Conservation (phyloP, 129 eudicot genomes). For the Flaveria sonorensis region DNA sequence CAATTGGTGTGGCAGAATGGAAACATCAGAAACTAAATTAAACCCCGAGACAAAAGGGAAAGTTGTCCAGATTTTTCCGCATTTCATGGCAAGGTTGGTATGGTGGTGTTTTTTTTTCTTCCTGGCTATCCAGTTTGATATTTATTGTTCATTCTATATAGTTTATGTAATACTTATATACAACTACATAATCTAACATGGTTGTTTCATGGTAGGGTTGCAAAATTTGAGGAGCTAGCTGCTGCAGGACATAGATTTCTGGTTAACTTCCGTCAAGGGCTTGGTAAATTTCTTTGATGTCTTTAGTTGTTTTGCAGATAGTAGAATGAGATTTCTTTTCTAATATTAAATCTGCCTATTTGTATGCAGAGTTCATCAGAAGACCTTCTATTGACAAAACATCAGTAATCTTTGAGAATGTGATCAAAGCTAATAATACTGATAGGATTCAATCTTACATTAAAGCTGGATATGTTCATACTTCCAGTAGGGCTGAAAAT, state of each 20-base stretch:
- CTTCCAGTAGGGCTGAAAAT: conserved; percentile 45
- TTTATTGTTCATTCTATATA: background rate
- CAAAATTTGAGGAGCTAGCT: conserved; percentile 70
- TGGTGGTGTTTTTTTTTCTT: background rate
- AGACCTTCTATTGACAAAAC: conserved; percentile 58
- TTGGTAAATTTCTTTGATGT: conserved; percentile 43
- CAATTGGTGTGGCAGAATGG: conserved; percentile 48
- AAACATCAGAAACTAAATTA: conserved; percentile 26
- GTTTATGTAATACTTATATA: background rate
- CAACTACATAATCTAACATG: conserved; percentile 10
- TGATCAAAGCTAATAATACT: conserved; percentile 58
- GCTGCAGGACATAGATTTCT: conserved; percentile 53
- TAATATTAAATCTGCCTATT: background rate
- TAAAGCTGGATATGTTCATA: conserved; percentile 57
- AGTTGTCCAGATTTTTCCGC: conserved; percentile 42
- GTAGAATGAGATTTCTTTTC: background rate
- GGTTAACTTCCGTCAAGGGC: conserved; percentile 61
- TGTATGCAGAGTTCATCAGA: conserved; percentile 51
- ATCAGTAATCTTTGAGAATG: conserved; percentile 54
- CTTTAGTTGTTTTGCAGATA: conserved; percentile 3
- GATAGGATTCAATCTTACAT: conserved; percentile 61
- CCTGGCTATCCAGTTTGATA: background rate
- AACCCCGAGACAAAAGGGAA: conserved; percentile 37
- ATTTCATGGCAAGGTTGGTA: conserved; percentile 63
- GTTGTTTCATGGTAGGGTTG: conserved; percentile 43